Evolutionary conservation across 2,329 filamentous ascomycete genomes (phyloP), one percentile per base, ranked within the genome.

Genomic region (Pezicula rhizophila): DNA sequence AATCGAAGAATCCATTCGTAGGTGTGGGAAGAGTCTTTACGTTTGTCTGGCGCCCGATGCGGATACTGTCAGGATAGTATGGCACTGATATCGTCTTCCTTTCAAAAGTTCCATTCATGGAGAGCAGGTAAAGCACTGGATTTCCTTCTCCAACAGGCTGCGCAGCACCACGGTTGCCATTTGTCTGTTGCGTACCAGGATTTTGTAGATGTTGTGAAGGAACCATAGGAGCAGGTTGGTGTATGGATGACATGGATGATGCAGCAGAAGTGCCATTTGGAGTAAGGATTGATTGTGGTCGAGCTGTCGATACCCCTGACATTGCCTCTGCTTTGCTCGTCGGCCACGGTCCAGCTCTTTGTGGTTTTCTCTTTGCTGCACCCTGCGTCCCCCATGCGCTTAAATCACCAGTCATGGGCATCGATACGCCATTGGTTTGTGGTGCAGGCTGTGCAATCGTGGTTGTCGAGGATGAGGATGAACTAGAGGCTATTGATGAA

Each of bases 11-110:
- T 33, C 93, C 93, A 69, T 99, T 99, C 52, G 84, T 72, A 0
- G 89, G 84, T 0, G 91, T 96, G 0, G 93, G 93, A 11, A 95
- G 80, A 0, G 93, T 97, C 69, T 96, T 97, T 57, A 89, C 88
- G 68, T 99, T 99, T 17, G 93, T 99, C 69, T 99, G 93, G 42
- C 93, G 86, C 40, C 93, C 93, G 63, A 99, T 96, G 54, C 90
- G 84, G 44, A 99, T 75, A 37, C 88, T 86, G n/a, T 97, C 92
- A n/a, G 93, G 93, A 55, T 81, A 87, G 65, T 87, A 96, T 0
- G 93, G 93, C 2, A 99, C 89, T 31, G 80, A 88, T 59, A 99
- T 97, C 39, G 91, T 93, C 71, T 99, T 99, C 62, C 90, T 85
- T 67, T 97, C 93, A 65, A 99, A 99, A 1, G 92, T 97, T 50